phyloP scores from a whole-genome alignment of 2,329 filamentous ascomycete species.

The Fusarium tupiense region DNA sequence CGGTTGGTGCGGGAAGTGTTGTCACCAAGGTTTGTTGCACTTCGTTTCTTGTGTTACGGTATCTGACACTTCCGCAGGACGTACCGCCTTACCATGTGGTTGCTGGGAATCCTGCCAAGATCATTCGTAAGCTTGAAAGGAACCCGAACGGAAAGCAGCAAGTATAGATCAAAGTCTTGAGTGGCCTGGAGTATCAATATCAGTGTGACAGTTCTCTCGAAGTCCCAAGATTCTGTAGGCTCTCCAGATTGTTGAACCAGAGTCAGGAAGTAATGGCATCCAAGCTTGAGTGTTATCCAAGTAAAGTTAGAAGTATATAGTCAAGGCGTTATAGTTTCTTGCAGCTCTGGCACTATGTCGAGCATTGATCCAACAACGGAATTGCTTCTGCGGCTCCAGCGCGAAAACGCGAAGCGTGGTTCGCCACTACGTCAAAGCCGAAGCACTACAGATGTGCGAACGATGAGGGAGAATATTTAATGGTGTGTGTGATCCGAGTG shows the following conservation, averaged over 20 bases:
- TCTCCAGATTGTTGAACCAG: background rate
- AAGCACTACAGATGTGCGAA: background rate
- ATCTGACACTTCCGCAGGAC: conserved; percentile 38
- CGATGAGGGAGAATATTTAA: background rate
- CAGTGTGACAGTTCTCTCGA: background rate
- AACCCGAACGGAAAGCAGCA: conserved; percentile 2
- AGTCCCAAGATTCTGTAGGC: background rate
- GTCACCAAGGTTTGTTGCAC: conserved; percentile 71
- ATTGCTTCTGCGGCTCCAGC: background rate
- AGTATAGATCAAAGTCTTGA: background rate
- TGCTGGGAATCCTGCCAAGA: conserved; percentile 41
- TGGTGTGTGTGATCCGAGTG: background rate
- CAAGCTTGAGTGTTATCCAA: background rate
- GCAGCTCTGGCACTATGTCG: background rate
- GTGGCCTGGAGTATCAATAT: background rate
- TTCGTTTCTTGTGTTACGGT: accelerated
- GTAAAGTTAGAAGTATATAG: background rate
- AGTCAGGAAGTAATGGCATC: too few relatives aligned
- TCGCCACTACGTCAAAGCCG: background rate
- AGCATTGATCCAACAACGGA: background rate
- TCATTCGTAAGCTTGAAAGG: conserved; percentile 31
- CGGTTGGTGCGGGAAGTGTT: conserved; percentile 82
- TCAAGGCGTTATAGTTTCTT: background rate
- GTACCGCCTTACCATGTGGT: conserved; percentile 45
- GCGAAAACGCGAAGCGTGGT: background rate